Conservation (phyloP, 129 eudicot genomes). For the Artemisia annua region DNA sequence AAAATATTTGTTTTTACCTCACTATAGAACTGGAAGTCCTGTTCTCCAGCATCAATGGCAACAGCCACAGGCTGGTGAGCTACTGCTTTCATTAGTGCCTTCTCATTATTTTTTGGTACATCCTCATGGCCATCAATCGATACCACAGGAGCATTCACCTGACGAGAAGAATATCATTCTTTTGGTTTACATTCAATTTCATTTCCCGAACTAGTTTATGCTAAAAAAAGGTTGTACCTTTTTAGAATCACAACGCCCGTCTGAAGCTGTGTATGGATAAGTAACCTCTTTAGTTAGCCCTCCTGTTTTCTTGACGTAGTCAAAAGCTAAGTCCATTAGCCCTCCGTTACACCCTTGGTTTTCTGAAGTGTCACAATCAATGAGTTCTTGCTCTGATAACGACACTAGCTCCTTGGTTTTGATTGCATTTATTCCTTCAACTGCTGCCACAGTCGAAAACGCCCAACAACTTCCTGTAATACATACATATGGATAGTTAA, state of each 20-base stretch:
- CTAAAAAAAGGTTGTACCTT: constrained; percentile 49
- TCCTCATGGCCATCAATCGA: constrained; percentile 86
- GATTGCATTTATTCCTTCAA: constrained; percentile 90
- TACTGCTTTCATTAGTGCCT: constrained; percentile 75
- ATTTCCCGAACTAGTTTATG: background rate
- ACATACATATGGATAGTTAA: constrained; percentile 5
- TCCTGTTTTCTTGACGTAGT: constrained; percentile 63
- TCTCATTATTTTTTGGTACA: constrained; percentile 73
- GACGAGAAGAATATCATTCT: constrained; percentile 1
- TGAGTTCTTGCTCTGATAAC: constrained; percentile 90
- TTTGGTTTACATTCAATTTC: background rate
- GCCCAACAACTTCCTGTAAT: constrained; percentile 98
- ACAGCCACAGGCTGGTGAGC: constrained; percentile 84
- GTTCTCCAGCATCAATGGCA: constrained; percentile 79
- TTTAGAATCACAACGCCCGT: constrained; percentile 54
- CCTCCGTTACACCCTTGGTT: constrained; percentile 94
- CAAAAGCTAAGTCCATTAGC: constrained; percentile 83
- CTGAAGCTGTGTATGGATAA: constrained; percentile 74
- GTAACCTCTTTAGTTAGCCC: constrained; percentile 63
- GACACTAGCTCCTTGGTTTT: constrained; percentile 69
- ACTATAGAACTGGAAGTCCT: constrained; percentile 80
- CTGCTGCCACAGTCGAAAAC: constrained; percentile 78
- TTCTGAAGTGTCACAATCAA: constrained; percentile 73
- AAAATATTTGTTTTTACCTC: constrained; percentile 53
- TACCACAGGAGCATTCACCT: constrained; percentile 65